Conservation (phyloP, 2,329 filamentous ascomycete species). For the Xylariaceae sp. region DNA sequence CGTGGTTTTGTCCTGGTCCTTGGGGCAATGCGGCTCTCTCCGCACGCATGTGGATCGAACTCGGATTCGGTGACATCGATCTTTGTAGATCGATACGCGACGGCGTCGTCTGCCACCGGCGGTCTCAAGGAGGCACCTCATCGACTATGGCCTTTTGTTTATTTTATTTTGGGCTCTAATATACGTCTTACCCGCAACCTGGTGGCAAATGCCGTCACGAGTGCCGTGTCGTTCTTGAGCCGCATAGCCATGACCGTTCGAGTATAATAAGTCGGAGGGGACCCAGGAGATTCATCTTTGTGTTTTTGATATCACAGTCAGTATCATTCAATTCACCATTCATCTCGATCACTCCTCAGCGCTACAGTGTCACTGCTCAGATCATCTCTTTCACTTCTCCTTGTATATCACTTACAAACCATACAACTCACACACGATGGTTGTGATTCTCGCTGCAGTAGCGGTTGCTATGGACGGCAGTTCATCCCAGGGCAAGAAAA, state of each 20-base stretch:
- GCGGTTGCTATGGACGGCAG: constrained; percentile 10
- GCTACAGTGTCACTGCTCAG: background rate
- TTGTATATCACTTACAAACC: background rate
- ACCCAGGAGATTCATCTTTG: background rate
- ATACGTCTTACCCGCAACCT: too few relatives aligned
- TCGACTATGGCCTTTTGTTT: too few relatives aligned
- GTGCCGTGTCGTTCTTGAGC: background rate
- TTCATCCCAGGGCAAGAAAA: constrained; percentile 6
- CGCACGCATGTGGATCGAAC: background rate
- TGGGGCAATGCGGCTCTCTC: background rate
- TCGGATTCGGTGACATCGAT: too few relatives aligned
- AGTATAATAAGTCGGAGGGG: constrained; percentile 7
- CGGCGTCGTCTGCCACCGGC: too few relatives aligned
- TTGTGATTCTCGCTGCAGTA: constrained; percentile 20
- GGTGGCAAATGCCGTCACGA: too few relatives aligned
- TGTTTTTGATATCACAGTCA: background rate
- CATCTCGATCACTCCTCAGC: background rate
- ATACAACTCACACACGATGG: constrained; percentile 10
- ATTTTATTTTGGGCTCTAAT: too few relatives aligned
- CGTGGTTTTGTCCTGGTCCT: background rate
- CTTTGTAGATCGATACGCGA: too few relatives aligned
- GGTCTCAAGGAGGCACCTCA: too few relatives aligned
- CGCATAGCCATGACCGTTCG: constrained; percentile 1
- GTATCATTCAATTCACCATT: background rate
- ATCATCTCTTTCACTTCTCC: background rate